Evolutionary conservation across 108 stramenopile genomes (phyloP).

Genomic region (Cyclotella cryptica): DNA sequence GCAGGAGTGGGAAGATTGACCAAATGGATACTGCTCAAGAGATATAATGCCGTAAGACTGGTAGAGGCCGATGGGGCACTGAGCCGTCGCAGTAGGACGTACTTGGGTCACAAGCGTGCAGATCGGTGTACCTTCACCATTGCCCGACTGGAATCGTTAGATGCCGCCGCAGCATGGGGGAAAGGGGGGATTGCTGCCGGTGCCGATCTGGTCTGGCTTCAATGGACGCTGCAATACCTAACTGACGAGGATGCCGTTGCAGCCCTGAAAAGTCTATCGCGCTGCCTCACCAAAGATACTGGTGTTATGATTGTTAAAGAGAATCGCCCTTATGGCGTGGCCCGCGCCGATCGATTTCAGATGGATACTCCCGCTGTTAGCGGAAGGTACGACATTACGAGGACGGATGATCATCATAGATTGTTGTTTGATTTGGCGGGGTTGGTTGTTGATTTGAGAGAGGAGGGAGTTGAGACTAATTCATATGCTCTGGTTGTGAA

Average conservation of each 20-base stretch:
- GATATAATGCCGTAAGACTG: constrained; percentile 13
- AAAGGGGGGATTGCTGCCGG: neutral
- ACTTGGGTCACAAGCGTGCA: constrained; percentile 26
- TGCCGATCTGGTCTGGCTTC: constrained; percentile 20
- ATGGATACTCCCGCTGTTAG: constrained; percentile 19
- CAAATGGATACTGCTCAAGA: constrained; percentile 16
- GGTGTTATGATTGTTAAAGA: constrained; percentile 29
- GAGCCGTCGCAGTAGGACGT: constrained; percentile 12
- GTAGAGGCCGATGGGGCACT: constrained; percentile 23
- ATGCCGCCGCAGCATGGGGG: neutral
- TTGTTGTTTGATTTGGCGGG: constrained; percentile 18
- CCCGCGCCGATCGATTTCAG: constrained; percentile 26
- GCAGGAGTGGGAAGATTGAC: constrained; percentile 33
- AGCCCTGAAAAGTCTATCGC: constrained; percentile 5
- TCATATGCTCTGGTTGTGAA: constrained; percentile 19
- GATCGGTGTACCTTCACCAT: constrained; percentile 20
- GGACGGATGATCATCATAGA: constrained; percentile 34
- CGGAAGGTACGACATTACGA: constrained; percentile 25
- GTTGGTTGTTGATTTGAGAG: constrained; percentile 7
- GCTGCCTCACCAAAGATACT: neutral
- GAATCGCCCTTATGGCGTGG: constrained; percentile 26
- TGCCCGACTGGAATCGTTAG: constrained; percentile 5
- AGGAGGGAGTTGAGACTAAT: constrained; percentile 30
- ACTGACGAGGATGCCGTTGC: constrained; percentile 22
- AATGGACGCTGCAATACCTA: constrained; percentile 34